phyloP scores from a whole-genome alignment of 495 filamentous ascomycete genomes.

The Glutinoglossum americanum region DNA sequence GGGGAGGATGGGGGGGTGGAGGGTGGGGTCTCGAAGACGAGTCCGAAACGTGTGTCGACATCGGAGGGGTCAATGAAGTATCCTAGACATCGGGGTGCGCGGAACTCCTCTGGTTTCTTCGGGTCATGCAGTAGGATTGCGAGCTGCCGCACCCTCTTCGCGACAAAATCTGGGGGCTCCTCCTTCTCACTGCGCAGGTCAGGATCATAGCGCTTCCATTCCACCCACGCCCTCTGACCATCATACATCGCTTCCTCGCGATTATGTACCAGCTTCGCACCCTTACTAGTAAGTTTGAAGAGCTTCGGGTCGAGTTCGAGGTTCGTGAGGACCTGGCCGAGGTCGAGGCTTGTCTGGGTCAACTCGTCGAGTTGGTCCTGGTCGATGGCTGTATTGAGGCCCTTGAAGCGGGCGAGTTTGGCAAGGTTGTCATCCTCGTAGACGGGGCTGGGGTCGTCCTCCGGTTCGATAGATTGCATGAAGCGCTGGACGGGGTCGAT shows the following conservation, averaged over 20 bases:
- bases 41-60: slow-evolving; percentile 14
- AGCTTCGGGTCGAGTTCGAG: background rate
- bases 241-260: background rate
- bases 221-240: background rate
- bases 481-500: background rate
- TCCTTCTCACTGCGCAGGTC: background rate
- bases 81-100: slow-evolving; percentile 16
- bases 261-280: background rate
- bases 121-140: slow-evolving; percentile 12
- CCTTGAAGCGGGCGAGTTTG: slow-evolving; percentile 12
- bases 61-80: slow-evolving; percentile 15
- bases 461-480: slow-evolving; percentile 4
- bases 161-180: background rate
- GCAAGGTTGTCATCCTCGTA: slow-evolving; percentile 1
- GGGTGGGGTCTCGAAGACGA: slow-evolving; percentile 17
- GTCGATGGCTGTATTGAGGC: slow-evolving; percentile 10
- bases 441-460: background rate
- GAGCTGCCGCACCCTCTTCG: slow-evolving; percentile 10
- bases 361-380: slow-evolving; percentile 9
- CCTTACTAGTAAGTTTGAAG: background rate
- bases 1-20: background rate
- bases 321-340: background rate
- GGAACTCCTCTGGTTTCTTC: slow-evolving; percentile 14
- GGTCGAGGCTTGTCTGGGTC: slow-evolving; percentile 1
- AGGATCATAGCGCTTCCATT: background rate